Percentiles rank a stretch among this genome's conserved stretches.
Conservation (phyloP, 148 eudicot genomes). For the Cornus controversa region DNA sequence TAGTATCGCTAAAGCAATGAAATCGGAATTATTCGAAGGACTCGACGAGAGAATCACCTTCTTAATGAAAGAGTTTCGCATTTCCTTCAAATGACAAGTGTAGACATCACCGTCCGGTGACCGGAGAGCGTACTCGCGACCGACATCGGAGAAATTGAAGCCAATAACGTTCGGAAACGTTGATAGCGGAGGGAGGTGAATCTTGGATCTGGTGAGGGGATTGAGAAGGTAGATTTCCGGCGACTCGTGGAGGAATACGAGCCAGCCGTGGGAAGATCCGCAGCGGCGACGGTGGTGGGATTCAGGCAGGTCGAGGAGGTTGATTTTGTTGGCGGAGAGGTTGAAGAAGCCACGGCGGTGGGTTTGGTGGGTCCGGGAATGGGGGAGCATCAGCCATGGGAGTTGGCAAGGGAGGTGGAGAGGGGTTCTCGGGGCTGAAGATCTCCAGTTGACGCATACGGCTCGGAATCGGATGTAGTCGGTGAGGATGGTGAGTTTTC, state of each 20-base stretch:
- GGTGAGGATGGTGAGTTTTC: conserved; percentile 25
- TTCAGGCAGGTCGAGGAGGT: conserved; percentile 39
- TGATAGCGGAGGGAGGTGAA: conserved; percentile 51
- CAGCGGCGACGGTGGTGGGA: conserved; percentile 41
- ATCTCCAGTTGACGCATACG: conserved; percentile 53
- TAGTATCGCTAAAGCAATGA: conserved; percentile 45
- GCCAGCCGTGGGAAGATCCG: conserved; percentile 73
- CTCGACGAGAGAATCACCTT: conserved; percentile 60
- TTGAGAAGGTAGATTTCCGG: conserved; percentile 53
- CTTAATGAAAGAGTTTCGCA: conserved; percentile 52
- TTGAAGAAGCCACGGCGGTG: conserved; percentile 39
- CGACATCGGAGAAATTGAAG: conserved; percentile 45
- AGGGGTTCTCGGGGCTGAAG: conserved; percentile 34
- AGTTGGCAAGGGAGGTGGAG: conserved; percentile 46
- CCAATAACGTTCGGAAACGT: conserved; percentile 57
- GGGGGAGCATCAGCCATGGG: conserved; percentile 78
- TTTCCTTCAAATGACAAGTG: conserved; percentile 37
- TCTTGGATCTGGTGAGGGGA: conserved; percentile 44
- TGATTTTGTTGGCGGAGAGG: conserved; percentile 31
- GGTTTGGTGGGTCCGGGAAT: conserved; percentile 7
- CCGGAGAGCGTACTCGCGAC: conserved; percentile 52
- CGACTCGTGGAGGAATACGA: conserved; percentile 44
- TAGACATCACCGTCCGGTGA: conserved; percentile 22
- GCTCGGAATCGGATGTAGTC: conserved; percentile 65
- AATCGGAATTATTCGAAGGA: conserved; percentile 30